These are phyloP conservation scores for Seiridium cupressi DNA, from an alignment of 2,329 filamentous ascomycete species.

Conservation along the genomic window DNA sequence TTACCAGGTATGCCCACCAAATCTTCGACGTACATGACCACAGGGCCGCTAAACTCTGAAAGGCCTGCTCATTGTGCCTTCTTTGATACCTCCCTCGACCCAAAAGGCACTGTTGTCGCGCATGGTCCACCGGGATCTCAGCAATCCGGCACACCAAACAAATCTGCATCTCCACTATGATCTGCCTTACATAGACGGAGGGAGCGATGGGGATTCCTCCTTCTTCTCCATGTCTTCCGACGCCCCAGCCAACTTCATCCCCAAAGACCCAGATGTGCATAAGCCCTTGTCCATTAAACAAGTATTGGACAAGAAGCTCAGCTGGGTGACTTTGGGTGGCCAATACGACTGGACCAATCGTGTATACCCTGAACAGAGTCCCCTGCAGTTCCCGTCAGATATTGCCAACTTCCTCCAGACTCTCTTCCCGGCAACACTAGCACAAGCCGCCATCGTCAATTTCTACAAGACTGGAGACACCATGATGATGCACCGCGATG, in stretches of 20 bases:
- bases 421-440: slow-evolving; percentile 73
- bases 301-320: slow-evolving; percentile 75
- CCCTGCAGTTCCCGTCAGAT: slow-evolving; percentile 74
- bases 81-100: slow-evolving; percentile 65
- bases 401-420: slow-evolving; percentile 64
- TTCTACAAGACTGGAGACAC: slow-evolving; percentile 89
- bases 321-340: slow-evolving; percentile 92
- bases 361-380: slow-evolving; percentile 66
- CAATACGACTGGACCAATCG: slow-evolving; percentile 97
- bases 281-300: slow-evolving; percentile 68
- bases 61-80: slow-evolving; percentile 80
- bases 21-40: too few species aligned
- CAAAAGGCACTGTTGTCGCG: slow-evolving; percentile 71
- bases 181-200: slow-evolving; percentile 53
- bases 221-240: slow-evolving; percentile 54
- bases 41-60: too few species aligned
- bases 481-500: slow-evolving; percentile 89
- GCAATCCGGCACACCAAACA: slow-evolving; percentile 72
- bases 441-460: slow-evolving; percentile 92
- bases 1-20: slow-evolving; percentile 60
- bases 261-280: slow-evolving; percentile 73
- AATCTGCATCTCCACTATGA: slow-evolving; percentile 86
- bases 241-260: slow-evolving; percentile 55
- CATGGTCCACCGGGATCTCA: slow-evolving; percentile 75
- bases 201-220: slow-evolving; percentile 32